Conservation (phyloP, 176 grass and related monocot genomes). For the Zizania latifolia region DNA sequence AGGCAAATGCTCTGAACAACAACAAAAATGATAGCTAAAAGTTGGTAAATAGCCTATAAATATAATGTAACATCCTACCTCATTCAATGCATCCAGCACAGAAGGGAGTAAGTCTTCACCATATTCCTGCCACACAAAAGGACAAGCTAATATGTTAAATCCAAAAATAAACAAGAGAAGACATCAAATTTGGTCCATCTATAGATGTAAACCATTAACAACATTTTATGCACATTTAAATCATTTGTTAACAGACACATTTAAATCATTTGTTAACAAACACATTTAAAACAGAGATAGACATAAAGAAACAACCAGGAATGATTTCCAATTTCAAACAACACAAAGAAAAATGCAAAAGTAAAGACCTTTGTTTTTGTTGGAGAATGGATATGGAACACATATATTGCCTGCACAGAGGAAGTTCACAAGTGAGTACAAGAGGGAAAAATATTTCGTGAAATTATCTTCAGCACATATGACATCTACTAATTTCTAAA, state of each 20-base stretch:
- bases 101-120: slow-evolving; percentile 75
- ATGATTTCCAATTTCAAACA: slow-evolving; percentile 11
- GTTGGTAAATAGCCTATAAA: not conserved
- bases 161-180: slow-evolving; percentile 3
- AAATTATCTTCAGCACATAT: too few species aligned
- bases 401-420: too few species aligned
- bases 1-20: not conserved
- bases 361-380: slow-evolving; percentile 78
- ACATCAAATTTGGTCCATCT: too few species aligned
- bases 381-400: slow-evolving; percentile 98
- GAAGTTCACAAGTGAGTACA: too few species aligned
- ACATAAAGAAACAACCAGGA: not conserved
- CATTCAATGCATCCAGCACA: too few species aligned
- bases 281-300: not conserved
- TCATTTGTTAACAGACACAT: too few species aligned
- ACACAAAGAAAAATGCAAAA: not conserved
- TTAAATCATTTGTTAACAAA: too few species aligned
- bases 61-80: slow-evolving; percentile 41
- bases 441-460: too few species aligned
- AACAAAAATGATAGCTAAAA: not conserved
- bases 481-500: too few species aligned
- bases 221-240: not conserved
- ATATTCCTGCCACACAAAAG: slow-evolving; percentile 61
- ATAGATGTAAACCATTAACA: not conserved
- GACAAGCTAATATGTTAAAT: slow-evolving; percentile 10